Percentiles rank a stretch among this genome's conserved stretches.
Evolutionary conservation across 176 grass and related monocot species (phyloP).

Genomic region (Pharus latifolius): DNA sequence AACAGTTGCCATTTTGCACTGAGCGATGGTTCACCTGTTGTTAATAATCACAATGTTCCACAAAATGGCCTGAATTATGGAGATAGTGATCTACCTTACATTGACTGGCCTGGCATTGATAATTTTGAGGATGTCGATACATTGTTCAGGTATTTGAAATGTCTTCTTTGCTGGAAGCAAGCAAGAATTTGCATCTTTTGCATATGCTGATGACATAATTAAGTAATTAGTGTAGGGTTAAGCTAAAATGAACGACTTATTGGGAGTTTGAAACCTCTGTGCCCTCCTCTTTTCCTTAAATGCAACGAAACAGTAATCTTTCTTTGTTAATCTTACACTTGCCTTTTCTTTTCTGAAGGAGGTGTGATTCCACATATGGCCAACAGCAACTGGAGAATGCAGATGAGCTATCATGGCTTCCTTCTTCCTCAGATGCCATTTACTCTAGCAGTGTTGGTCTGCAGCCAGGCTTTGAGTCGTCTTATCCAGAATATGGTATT

Average conservation of each 20-base stretch:
- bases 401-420: slow-evolving; percentile 69
- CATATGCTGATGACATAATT: neutral
- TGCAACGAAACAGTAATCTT: neutral
- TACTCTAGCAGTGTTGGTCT: slow-evolving; percentile 54
- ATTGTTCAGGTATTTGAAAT: slow-evolving; percentile 78
- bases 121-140: slow-evolving; percentile 85
- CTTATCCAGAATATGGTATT: slow-evolving; percentile 45
- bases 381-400: slow-evolving; percentile 42
- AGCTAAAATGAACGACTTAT: too few species aligned
- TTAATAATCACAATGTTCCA: slow-evolving; percentile 18
- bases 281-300: too few species aligned
- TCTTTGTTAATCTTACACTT: neutral
- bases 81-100: slow-evolving; percentile 71
- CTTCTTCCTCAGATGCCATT: slow-evolving; percentile 52
- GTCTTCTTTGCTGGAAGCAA: neutral
- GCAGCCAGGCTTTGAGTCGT: slow-evolving; percentile 28
- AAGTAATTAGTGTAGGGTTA: neutral
- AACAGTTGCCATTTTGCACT: slow-evolving; percentile 26
- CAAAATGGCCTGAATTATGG: slow-evolving; percentile 33
- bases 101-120: slow-evolving; percentile 82
- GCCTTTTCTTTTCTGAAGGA: slow-evolving; percentile 26
- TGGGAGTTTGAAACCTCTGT: too few species aligned
- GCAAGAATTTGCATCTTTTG: neutral
- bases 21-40: slow-evolving; percentile 30
- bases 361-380: slow-evolving; percentile 61